Percentiles rank a stretch among this genome's conserved stretches.
These are phyloP conservation scores for Lodderomyces parapsilosis DNA, from an alignment of 1,139 yeast species.

Conservation along the genomic window DNA sequence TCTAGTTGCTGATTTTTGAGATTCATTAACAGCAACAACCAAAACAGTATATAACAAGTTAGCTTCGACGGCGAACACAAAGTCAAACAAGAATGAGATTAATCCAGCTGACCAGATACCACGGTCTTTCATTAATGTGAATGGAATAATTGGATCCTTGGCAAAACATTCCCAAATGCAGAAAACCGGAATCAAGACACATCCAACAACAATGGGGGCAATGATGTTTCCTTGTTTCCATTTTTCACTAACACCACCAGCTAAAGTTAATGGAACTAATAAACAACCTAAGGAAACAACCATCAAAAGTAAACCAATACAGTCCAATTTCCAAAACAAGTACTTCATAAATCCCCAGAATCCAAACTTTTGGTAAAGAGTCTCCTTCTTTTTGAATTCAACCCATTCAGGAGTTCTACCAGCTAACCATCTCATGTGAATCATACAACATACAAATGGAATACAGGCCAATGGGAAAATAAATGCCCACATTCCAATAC, in stretches of 20 bases:
- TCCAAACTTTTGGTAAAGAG: constrained; percentile 26
- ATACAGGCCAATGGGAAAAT: constrained; percentile 37
- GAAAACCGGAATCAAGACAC: constrained; percentile 32
- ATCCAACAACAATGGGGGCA: constrained; percentile 40
- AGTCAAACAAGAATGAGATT: constrained; percentile 30
- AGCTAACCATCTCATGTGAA: constrained; percentile 37
- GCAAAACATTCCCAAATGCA: constrained; percentile 34
- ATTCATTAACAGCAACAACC: constrained; percentile 33
- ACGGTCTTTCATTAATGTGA: constrained; percentile 32
- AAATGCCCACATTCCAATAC: constrained; percentile 42
- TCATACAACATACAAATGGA: constrained; percentile 30
- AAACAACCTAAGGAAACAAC: constrained; percentile 34
- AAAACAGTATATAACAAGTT: constrained; percentile 36
- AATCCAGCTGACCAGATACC: constrained; percentile 35
- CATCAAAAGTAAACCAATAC: constrained; percentile 32
- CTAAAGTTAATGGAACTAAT: constrained; percentile 39
- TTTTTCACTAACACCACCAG: constrained; percentile 28
- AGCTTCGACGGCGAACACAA: constrained; percentile 29
- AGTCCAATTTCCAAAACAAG: constrained; percentile 36
- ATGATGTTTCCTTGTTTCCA: constrained; percentile 34
- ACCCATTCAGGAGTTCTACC: constrained; percentile 35
- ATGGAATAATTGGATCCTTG: constrained; percentile 32
- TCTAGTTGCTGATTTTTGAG: constrained; percentile 34
- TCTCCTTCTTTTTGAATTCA: constrained; percentile 21
- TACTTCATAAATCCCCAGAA: constrained; percentile 19